These are phyloP conservation scores for Penicillium crustosum DNA, from an alignment of 2,329 filamentous ascomycete genomes.

Conservation along the genomic window DNA sequence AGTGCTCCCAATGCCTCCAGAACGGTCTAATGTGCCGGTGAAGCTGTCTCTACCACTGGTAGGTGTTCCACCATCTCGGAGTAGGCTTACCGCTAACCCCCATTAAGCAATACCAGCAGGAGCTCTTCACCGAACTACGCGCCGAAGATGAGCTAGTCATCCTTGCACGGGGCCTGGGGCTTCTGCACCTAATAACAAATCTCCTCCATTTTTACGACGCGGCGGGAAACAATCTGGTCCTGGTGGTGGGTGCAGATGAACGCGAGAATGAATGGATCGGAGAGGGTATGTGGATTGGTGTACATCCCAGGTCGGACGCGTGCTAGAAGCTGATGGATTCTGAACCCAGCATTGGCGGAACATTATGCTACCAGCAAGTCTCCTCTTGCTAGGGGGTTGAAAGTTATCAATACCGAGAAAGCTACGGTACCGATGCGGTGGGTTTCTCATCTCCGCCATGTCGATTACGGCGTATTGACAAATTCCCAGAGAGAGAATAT, in stretches of 20 bases:
- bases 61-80: constrained; percentile 17
- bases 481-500: constrained; percentile 75
- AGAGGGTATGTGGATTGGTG: constrained; percentile 54
- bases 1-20: constrained; percentile 43
- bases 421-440: constrained; percentile 74
- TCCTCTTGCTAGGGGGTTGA: constrained; percentile 78
- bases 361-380: constrained; percentile 88
- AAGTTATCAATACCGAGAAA: constrained; percentile 89
- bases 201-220: constrained; percentile 96
- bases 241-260: constrained; percentile 86
- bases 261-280: constrained; percentile 96
- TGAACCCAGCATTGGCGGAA: constrained; percentile 70
- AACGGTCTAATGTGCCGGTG: constrained; percentile 51
- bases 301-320: background rate
- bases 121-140: constrained; percentile 86
- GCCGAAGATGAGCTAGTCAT: constrained; percentile 91
- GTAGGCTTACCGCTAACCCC: constrained; percentile 15
- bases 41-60: constrained; percentile 64
- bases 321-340: constrained; percentile 11
- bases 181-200: constrained; percentile 91
- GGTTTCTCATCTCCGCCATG: constrained; percentile 8
- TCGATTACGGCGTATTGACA: constrained; percentile 22
- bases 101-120: constrained; percentile 79
- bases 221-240: constrained; percentile 85
- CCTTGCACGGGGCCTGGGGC: constrained; percentile 84